phyloP scores from a whole-genome alignment of 768 basidiomycete species.

The Fomitopsis serialis region DNA sequence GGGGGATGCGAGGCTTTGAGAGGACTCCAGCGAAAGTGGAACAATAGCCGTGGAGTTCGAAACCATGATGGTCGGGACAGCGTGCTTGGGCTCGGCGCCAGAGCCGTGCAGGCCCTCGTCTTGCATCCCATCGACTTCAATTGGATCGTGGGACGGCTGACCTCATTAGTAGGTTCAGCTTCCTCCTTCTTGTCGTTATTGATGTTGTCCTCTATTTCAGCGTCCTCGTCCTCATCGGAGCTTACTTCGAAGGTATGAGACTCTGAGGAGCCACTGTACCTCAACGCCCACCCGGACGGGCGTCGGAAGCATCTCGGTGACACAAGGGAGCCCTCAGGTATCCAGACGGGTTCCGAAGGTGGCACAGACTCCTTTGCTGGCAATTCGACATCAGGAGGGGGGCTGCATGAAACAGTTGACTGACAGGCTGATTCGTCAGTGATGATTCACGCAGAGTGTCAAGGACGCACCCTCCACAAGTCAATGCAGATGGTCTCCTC shows the following conservation, averaged over 20 bases:
- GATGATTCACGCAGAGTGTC: neutral
- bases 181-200: no score
- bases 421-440: neutral
- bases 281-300: no score
- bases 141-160: neutral
- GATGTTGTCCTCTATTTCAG: neutral
- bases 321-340: neutral
- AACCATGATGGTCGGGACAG: conserved; percentile 28
- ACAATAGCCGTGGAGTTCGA: conserved; percentile 26
- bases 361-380: no score
- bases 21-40: conserved; percentile 20
- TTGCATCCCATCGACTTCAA: neutral
- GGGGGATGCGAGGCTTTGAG: conserved; percentile 18
- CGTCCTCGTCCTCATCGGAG: neutral
- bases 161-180: no score
- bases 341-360: neutral
- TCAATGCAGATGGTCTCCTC: conserved; percentile 29
- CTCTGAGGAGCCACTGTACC: no score
- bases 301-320: neutral
- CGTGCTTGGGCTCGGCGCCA: neutral
- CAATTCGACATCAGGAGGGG: no score
- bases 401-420: neutral
- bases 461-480: conserved; percentile 28
- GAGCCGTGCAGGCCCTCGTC: neutral
- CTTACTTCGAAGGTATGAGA: no score